phyloP scores from a whole-genome alignment of 805 yeast genomes.

The Candida yuanshanica region DNA sequence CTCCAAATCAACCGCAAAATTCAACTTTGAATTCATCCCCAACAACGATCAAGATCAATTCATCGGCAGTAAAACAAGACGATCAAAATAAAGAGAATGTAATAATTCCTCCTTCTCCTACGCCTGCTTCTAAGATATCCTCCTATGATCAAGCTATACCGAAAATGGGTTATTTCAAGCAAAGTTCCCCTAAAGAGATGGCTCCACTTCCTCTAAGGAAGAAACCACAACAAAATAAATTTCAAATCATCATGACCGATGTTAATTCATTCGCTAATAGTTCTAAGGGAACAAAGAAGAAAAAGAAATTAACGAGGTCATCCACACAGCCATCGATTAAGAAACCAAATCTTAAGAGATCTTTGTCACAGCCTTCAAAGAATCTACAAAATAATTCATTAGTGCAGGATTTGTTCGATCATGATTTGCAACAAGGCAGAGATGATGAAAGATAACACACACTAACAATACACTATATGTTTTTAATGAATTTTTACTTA shows the following conservation, averaged over 20 bases:
- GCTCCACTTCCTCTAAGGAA: neutral
- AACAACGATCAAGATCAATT: constrained; percentile 24
- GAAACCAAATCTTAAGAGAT: constrained; percentile 19
- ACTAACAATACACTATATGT: no score
- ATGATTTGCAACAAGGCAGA: neutral
- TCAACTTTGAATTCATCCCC: constrained; percentile 22
- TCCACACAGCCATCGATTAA: constrained; percentile 14
- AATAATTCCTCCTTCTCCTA: constrained; percentile 21
- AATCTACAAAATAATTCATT: neutral
- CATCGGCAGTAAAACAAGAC: constrained; percentile 22
- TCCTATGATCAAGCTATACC: constrained; percentile 11
- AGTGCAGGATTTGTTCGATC: neutral
- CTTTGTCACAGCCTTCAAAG: constrained; percentile 19
- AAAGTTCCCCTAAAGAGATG: constrained; percentile 7
- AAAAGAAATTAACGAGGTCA: constrained; percentile 19
- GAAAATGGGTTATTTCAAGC: constrained; percentile 25
- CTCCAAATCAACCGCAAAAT: constrained; percentile 13
- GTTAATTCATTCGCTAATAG: constrained; percentile 23
- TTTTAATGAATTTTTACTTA: no score
- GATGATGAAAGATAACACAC: no score
- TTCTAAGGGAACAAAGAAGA: constrained; percentile 5
- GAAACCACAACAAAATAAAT: constrained; percentile 9
- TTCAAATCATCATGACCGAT: constrained; percentile 33
- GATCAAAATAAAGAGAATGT: constrained; percentile 2
- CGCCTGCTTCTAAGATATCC: constrained; percentile 17